These are phyloP conservation scores for Claviceps purpurea DNA, from an alignment of 2,329 filamentous ascomycete species.

Conservation along the genomic window DNA sequence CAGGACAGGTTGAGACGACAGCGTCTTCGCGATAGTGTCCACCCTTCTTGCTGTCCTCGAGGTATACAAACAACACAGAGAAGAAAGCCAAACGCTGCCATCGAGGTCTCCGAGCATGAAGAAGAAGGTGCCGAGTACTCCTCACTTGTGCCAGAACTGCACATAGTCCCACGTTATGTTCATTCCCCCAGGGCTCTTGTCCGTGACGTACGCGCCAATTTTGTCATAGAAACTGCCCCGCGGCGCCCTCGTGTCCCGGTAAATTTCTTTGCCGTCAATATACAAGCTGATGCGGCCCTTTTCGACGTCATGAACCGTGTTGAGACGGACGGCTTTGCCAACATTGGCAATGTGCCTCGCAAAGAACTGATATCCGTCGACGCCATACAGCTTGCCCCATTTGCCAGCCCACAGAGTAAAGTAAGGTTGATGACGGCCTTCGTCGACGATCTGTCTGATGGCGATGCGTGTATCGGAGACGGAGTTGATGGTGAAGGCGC, in stretches of 20 bases:
- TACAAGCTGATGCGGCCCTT: constrained; percentile 11
- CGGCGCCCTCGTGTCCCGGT: constrained; percentile 9
- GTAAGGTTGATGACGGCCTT: constrained; percentile 7
- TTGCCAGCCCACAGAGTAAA: constrained; percentile 11
- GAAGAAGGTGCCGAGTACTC: neutral
- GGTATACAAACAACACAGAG: neutral
- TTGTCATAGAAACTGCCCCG: constrained; percentile 15
- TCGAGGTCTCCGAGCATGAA: neutral
- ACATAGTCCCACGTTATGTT: constrained; percentile 11
- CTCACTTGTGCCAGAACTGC: constrained; percentile 8
- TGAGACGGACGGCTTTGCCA: constrained; percentile 11
- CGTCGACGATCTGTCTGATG: constrained; percentile 15
- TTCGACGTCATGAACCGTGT: constrained; percentile 13
- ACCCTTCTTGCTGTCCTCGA: too few relatives aligned
- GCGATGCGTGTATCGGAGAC: constrained; percentile 11
- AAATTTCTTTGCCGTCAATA: constrained; percentile 12
- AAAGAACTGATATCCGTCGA: constrained; percentile 10
- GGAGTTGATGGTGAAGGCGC: constrained; percentile 13
- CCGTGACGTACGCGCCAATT: constrained; percentile 13
- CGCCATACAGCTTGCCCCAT: constrained; percentile 10
- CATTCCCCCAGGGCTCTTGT: constrained; percentile 10
- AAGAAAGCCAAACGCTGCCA: neutral
- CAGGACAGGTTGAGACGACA: too few relatives aligned
- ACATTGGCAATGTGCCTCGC: constrained; percentile 9
- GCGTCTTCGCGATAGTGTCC: too few relatives aligned